These are phyloP conservation scores for Aspergillus neoniger DNA, from an alignment of 2,329 filamentous ascomycete genomes.

Conservation along the genomic window DNA sequence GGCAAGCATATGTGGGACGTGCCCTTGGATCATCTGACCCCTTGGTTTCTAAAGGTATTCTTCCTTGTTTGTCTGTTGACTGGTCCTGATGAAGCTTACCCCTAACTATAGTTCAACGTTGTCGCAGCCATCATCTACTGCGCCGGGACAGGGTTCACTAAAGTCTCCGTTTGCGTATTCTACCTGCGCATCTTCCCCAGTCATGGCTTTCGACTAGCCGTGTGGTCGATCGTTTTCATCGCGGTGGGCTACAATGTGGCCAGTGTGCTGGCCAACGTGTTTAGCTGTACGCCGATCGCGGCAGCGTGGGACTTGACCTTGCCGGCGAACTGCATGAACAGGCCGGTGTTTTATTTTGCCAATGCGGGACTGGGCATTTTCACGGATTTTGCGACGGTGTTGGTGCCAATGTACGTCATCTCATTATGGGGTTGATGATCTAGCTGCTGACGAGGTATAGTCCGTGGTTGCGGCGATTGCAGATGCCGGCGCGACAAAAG, in stretches of 20 bases:
- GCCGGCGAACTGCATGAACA: slow-evolving; percentile 28
- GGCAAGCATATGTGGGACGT: slow-evolving; percentile 35
- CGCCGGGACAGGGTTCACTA: slow-evolving; percentile 32
- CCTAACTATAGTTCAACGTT: slow-evolving; percentile 25
- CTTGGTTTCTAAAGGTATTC: slow-evolving; percentile 27
- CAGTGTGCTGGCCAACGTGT: slow-evolving; percentile 30
- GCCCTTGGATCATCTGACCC: slow-evolving; percentile 20
- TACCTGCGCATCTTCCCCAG: slow-evolving; percentile 35
- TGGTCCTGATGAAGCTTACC: not conserved
- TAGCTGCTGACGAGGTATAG: slow-evolving; percentile 8
- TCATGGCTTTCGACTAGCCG: slow-evolving; percentile 25
- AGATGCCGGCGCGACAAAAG: slow-evolving; percentile 34
- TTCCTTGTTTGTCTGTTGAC: no score
- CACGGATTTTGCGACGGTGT: slow-evolving; percentile 33
- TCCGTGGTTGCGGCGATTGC: slow-evolving; percentile 32
- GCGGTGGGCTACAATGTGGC: slow-evolving; percentile 30
- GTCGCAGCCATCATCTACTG: slow-evolving; percentile 34
- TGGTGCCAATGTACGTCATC: slow-evolving; percentile 30
- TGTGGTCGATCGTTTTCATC: slow-evolving; percentile 28
- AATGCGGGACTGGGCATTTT: slow-evolving; percentile 32
- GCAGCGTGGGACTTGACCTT: slow-evolving; percentile 30
- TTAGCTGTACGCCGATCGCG: slow-evolving; percentile 30
- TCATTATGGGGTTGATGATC: not conserved
- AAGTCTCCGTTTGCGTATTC: slow-evolving; percentile 34
- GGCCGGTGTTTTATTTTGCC: slow-evolving; percentile 33